Evolutionary conservation across 768 basidiomycete species (phyloP).

Genomic region (Coprinellus micaceus): DNA sequence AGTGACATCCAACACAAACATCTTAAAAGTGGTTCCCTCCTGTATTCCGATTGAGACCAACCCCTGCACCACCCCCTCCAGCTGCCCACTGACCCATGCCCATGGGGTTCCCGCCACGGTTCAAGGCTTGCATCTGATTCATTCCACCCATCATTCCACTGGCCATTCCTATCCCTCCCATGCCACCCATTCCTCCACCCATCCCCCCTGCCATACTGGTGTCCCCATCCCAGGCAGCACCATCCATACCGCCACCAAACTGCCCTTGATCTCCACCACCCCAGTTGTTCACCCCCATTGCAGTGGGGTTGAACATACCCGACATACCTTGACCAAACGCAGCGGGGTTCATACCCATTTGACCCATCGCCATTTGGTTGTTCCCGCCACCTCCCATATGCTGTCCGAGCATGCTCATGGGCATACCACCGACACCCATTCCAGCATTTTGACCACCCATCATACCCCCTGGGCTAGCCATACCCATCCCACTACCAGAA

Average conservation of each 20-base stretch:
- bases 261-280: conserved; percentile 3
- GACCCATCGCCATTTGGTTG: conserved; percentile 4
- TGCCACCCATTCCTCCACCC: conserved; percentile 31
- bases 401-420: conserved; percentile 10
- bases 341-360: conserved; percentile 17
- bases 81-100: conserved; percentile 17
- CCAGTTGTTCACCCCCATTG: conserved; percentile 8
- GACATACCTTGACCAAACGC: conserved; percentile 5
- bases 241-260: conserved; percentile 7
- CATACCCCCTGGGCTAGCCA: background rate
- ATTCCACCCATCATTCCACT: conserved; percentile 15
- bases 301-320: conserved; percentile 7
- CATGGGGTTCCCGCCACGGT: conserved; percentile 18
- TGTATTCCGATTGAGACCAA: background rate
- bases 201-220: background rate
- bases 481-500: conserved; percentile 13
- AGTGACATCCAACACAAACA: too few species aligned
- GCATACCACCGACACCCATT: conserved; percentile 11
- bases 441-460: conserved; percentile 17
- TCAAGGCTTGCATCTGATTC: conserved; percentile 21
- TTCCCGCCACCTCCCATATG: background rate
- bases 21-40: conserved; percentile 1
- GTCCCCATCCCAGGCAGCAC: background rate
- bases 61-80: conserved; percentile 10
- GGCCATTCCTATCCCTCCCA: conserved; percentile 30